These are phyloP conservation scores for Yamagishiella unicocca DNA, from an alignment of 139 green algal species.

Conservation along the genomic window DNA sequence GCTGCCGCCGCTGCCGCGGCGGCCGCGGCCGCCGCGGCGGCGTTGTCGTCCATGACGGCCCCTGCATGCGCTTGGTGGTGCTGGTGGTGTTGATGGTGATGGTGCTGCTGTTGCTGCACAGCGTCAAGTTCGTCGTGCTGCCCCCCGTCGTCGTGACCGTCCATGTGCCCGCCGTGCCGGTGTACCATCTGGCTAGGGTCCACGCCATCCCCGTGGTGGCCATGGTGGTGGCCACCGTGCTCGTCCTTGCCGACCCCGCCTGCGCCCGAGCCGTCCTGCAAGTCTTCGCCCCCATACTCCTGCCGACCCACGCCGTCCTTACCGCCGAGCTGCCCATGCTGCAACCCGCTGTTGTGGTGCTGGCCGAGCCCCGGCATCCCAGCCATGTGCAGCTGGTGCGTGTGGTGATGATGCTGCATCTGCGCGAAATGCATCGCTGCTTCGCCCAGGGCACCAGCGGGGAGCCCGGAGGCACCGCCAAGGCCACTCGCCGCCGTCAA, in stretches of 20 bases:
- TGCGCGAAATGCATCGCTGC: slow-evolving; percentile 21
- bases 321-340: background rate
- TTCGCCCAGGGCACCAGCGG: background rate
- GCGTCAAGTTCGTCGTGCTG: background rate
- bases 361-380: no score
- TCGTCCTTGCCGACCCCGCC: background rate
- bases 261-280: background rate
- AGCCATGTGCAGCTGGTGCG: slow-evolving; percentile 7
- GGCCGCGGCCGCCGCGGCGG: background rate
- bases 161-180: background rate
- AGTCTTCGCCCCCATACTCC: background rate
- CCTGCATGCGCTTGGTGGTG: background rate
- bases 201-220: no score
- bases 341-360: background rate
- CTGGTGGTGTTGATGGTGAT: background rate
- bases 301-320: background rate
- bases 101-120: background rate
- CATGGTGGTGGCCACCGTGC: background rate
- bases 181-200: background rate
- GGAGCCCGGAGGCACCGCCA: background rate
- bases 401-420: slow-evolving; percentile 24
- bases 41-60: background rate
- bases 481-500: slow-evolving; percentile 1
- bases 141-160: background rate
- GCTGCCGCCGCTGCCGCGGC: background rate